Evolutionary conservation across 805 yeast genomes (phyloP).

Genomic region (Cyberlindnera suaveolens): DNA sequence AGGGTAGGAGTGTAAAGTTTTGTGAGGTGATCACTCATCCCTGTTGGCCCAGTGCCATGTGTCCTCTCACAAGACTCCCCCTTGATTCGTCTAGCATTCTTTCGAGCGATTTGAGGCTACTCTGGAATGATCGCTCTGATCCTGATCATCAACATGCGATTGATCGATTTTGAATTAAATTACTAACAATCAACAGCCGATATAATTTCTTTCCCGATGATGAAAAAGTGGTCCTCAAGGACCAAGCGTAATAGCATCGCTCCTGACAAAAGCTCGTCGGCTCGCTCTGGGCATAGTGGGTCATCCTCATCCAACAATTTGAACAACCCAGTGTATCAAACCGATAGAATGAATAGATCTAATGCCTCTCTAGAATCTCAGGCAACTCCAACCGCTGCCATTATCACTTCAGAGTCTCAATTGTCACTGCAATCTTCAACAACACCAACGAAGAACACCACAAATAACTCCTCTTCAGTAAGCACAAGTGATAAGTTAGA

Average conservation of each 20-base stretch:
- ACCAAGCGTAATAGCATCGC: constrained; percentile 2
- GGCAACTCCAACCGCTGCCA: not conserved
- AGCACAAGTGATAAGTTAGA: constrained; percentile 7
- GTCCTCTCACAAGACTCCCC: no score
- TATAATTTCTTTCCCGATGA: not conserved
- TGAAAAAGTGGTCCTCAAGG: constrained; percentile 3
- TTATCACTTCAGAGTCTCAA: not conserved
- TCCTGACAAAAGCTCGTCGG: not conserved
- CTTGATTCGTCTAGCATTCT: no score
- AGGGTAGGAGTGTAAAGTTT: no score
- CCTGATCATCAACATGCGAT: not conserved
- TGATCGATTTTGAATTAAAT: not conserved
- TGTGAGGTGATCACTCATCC: no score
- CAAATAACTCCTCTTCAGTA: constrained; percentile 1
- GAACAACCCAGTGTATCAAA: not conserved
- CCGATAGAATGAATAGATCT: not conserved
- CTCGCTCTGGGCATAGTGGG: not conserved
- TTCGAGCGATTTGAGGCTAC: no score
- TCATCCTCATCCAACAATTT: not conserved
- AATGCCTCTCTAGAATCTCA: not conserved
- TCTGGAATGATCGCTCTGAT: no score
- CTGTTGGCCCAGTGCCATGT: no score
- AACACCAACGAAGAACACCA: not conserved
- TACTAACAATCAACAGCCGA: not conserved
- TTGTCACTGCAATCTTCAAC: not conserved